Evolutionary conservation across 495 filamentous ascomycete genomes (phyloP), one percentile per base, ranked within the genome.

Genomic region (Aspergillus saccharolyticus): DNA sequence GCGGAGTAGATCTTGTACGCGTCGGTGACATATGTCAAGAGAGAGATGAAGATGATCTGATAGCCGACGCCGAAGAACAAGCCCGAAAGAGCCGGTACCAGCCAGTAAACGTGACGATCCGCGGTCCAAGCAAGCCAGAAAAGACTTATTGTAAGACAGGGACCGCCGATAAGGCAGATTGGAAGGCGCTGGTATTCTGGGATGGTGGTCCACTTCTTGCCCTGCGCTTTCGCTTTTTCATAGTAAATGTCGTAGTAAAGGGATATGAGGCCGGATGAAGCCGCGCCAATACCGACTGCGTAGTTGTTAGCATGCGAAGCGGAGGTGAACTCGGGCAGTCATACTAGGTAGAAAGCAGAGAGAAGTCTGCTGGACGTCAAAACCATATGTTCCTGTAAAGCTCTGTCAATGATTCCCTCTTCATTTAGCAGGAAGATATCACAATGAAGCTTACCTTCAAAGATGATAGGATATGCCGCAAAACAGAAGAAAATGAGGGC

Each of bases 51-150:
- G 17, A 85, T 80, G 17, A 83, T 73, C 9, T 83, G 72, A 66
- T 86, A 90, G 8, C 85, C 88, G 28, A 85, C 73, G 17, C 89
- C 89, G 59, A 90, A 91, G 1, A 84, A 71, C 10, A 90, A 63
- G 0, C 86, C 87, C 0, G 84, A 79, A 2, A 89, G 61, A 19
- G 83, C 76, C 0, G 87, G 87, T 3, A 83, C 80, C n/a, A 82
- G 76, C 75, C 83, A 89, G 56, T 81, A 78, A 10, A 89, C 74
- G 18, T 62, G 69, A 3, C 70, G 47, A 3, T 73, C 72, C 1
- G 86, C 81, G 3, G 85, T 80, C 84, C 84, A 90, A 18, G 81
- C 88, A 15, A 87, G 75, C 89, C 88, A 92, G 72, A 91, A 91
- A 43, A 89, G 70, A 18, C 74, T 76, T 39, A 84, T 66, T 2